Percentiles rank a stretch among this genome's conserved stretches.
Conservation (phyloP, 2,329 filamentous ascomycete genomes). For the Ceratocystis albifundus region DNA sequence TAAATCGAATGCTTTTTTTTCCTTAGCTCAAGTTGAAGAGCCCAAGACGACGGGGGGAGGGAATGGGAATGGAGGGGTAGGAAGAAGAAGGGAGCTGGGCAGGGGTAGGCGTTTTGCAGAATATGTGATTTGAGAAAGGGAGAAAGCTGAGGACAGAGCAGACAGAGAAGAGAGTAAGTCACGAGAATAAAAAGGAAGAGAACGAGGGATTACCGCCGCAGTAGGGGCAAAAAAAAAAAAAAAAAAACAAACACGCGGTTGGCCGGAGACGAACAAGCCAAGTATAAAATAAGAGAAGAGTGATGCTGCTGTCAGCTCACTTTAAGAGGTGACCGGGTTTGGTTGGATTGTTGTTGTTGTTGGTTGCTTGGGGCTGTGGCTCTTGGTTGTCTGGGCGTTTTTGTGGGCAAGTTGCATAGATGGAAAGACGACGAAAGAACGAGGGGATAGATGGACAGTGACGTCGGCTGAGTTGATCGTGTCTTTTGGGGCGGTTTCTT, state of each 20-base stretch:
- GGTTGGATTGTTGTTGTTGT: background rate
- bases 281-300: background rate
- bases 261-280: background rate
- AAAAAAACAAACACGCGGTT: background rate
- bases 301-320: background rate
- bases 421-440: background rate
- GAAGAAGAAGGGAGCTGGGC: background rate
- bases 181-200: background rate
- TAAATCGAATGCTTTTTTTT: conserved; percentile 5
- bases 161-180: background rate
- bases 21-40: background rate
- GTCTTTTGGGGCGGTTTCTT: too few species aligned
- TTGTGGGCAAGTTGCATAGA: background rate
- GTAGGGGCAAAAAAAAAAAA: background rate
- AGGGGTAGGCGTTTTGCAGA: background rate
- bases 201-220: background rate
- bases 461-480: background rate
- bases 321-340: too few species aligned
- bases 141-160: background rate
- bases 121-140: background rate
- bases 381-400: background rate
- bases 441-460: background rate
- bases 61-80: conserved; percentile 12
- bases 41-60: background rate
- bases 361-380: background rate